These are phyloP conservation scores for Mortierella sp. DNA, from an alignment of 371 early-diverging fungal species.

Conservation along the genomic window DNA sequence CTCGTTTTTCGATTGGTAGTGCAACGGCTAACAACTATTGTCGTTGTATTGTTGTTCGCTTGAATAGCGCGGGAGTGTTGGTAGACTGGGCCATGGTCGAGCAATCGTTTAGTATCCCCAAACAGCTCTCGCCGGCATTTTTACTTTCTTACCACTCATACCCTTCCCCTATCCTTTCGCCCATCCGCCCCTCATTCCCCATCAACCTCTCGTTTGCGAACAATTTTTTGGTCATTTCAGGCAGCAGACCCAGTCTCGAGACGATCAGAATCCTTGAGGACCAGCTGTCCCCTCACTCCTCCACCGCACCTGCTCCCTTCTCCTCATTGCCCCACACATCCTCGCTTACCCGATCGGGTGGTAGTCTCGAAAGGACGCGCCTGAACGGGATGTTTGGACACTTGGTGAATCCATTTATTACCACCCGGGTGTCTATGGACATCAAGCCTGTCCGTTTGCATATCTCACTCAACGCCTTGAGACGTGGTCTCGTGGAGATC, in stretches of 20 bases:
- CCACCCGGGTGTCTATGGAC: constrained; percentile 85
- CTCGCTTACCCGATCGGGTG: neutral
- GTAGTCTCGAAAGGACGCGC: neutral
- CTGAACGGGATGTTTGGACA: constrained; percentile 72
- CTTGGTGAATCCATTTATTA: constrained; percentile 81
- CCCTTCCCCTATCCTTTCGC: neutral
- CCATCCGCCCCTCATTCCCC: neutral
- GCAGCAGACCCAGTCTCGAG: constrained; percentile 74
- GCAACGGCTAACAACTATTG: neutral
- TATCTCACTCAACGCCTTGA: constrained; percentile 73
- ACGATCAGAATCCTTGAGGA: constrained; percentile 62
- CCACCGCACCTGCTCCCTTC: constrained; percentile 71
- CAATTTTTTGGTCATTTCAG: constrained; percentile 78
- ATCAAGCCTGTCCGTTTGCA: constrained; percentile 77
- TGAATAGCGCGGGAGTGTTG: constrained; percentile 77
- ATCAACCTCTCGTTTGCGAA: constrained; percentile 62
- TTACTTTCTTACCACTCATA: neutral
- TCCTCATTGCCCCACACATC: constrained; percentile 60
- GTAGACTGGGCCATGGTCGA: constrained; percentile 81
- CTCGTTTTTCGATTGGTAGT: neutral
- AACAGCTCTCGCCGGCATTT: constrained; percentile 26
- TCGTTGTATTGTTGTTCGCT: neutral
- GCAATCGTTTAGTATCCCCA: constrained; percentile 73
- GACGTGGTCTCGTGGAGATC: constrained; percentile 74
- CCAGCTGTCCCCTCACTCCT: constrained; percentile 54